phyloP scores from a whole-genome alignment of 2,329 filamentous ascomycete genomes.

The Fusarium pilosicola region DNA sequence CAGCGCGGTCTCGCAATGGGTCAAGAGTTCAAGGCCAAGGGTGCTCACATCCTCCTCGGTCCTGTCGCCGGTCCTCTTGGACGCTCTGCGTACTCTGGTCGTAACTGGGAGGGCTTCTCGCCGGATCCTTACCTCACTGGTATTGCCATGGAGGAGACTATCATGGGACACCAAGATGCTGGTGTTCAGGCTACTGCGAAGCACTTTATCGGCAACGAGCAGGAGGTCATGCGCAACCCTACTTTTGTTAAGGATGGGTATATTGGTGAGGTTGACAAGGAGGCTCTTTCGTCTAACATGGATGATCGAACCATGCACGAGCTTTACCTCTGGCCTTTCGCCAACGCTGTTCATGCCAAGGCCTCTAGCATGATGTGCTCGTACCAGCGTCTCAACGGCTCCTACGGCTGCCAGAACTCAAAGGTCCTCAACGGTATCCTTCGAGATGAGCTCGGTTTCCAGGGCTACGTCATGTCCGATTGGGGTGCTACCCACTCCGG shows the following conservation, averaged over 20 bases:
- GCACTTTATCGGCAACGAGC: constrained; percentile 53
- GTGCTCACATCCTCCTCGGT: constrained; percentile 73
- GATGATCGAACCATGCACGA: constrained; percentile 71
- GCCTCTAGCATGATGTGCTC: constrained; percentile 67
- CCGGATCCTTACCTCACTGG: constrained; percentile 76
- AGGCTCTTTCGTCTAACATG: constrained; percentile 57
- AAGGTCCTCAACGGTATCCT: constrained; percentile 78
- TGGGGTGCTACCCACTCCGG: constrained; percentile 81
- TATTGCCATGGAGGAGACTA: constrained; percentile 53
- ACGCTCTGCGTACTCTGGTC: constrained; percentile 58
- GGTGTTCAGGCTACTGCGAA: constrained; percentile 53
- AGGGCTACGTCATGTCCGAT: constrained; percentile 82
- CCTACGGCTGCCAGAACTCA: constrained; percentile 83
- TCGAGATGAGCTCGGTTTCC: constrained; percentile 83
- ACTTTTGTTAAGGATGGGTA: constrained; percentile 40
- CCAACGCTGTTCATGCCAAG: constrained; percentile 47
- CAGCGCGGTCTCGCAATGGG: constrained; percentile 64
- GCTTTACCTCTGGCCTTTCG: constrained; percentile 51
- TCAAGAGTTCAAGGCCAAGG: constrained; percentile 75
- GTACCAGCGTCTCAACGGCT: constrained; percentile 84
- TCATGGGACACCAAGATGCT: constrained; percentile 49
- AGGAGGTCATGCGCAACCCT: constrained; percentile 49
- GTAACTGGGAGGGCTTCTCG: constrained; percentile 73
- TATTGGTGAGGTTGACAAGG: constrained; percentile 37
- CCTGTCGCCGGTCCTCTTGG: constrained; percentile 55